A percentile compares a stretch with the other conserved stretches of the same genome.
Conservation (phyloP, 495 filamentous ascomycete genomes). For the Neurospora discreta region DNA sequence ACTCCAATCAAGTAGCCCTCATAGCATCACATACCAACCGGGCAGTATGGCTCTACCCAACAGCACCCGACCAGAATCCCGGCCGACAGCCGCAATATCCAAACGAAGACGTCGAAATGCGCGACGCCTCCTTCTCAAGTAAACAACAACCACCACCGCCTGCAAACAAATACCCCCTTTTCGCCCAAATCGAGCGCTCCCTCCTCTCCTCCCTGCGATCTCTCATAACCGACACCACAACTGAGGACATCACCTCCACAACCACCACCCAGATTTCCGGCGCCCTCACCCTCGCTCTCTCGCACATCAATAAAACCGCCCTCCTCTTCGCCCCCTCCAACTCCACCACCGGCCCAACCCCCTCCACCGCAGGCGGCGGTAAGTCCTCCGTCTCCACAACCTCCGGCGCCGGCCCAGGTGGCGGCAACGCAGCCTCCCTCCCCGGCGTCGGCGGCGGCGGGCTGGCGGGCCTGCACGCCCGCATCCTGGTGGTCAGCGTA, state of each 20-base stretch:
- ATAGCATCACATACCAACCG: constrained; percentile 77
- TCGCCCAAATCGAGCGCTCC: constrained; percentile 70
- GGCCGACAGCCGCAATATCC: background rate
- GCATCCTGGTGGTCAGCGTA: constrained; percentile 75
- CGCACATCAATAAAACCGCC: constrained; percentile 65
- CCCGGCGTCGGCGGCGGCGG: constrained; percentile 17
- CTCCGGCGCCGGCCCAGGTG: constrained; percentile 17
- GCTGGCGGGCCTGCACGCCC: constrained; percentile 52
- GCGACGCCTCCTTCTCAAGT: constrained; percentile 16
- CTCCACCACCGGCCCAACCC: constrained; percentile 7
- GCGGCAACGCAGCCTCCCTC: constrained; percentile 18
- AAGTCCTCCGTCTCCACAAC: constrained; percentile 7
- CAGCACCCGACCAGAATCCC: constrained; percentile 17
- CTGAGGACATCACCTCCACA: constrained; percentile 45
- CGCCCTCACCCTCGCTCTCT: constrained; percentile 77
- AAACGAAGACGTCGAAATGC: constrained; percentile 35
- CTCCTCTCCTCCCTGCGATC: constrained; percentile 58
- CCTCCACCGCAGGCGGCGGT: constrained; percentile 15
- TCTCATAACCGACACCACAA: constrained; percentile 56
- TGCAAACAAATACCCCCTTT: constrained; percentile 90
- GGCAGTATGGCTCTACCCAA: constrained; percentile 81
- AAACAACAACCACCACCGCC: constrained; percentile 9
- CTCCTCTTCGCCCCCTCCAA: constrained; percentile 25
- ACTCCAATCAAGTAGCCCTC: constrained; percentile 86
- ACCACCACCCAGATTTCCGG: constrained; percentile 75